These are phyloP conservation scores for Fraxinus americana DNA, from an alignment of 257 asterid species.

Conservation along the genomic window DNA sequence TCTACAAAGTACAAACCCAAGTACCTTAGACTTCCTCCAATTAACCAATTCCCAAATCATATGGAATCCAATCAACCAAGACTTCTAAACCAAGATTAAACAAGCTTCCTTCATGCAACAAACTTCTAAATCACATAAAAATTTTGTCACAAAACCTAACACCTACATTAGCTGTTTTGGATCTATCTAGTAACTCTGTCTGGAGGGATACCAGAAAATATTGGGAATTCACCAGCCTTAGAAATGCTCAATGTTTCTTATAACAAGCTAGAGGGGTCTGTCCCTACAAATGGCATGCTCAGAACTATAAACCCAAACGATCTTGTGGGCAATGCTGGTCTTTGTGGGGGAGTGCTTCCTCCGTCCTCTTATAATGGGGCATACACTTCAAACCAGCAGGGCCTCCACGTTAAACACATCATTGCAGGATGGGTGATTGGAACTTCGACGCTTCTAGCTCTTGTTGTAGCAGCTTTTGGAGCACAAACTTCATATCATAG, in stretches of 20 bases:
- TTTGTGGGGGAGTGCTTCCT: slow-evolving; percentile 66
- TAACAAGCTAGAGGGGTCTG: slow-evolving; percentile 56
- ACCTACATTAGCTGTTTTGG: slow-evolving; percentile 59
- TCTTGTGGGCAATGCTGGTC: slow-evolving; percentile 56
- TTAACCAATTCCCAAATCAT: too few relatives aligned
- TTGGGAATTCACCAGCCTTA: slow-evolving; percentile 70
- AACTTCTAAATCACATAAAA: too few relatives aligned
- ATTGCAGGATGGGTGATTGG: slow-evolving; percentile 60
- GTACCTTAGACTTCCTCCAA: too few relatives aligned
- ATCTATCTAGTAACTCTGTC: slow-evolving; percentile 64
- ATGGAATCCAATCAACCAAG: too few relatives aligned
- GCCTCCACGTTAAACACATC: slow-evolving; percentile 47
- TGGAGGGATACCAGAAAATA: slow-evolving; percentile 65
- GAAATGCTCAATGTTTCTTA: slow-evolving; percentile 62
- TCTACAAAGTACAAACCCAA: too few relatives aligned
- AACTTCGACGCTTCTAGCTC: slow-evolving; percentile 44
- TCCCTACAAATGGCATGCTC: slow-evolving; percentile 66
- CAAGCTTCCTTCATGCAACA: too few relatives aligned
- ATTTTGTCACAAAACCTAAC: too few relatives aligned
- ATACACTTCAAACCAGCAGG: slow-evolving; percentile 32
- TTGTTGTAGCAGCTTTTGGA: slow-evolving; percentile 44
- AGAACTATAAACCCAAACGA: slow-evolving; percentile 64
- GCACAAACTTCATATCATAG: slow-evolving; percentile 43
- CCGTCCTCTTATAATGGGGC: slow-evolving; percentile 49
- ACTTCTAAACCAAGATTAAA: too few relatives aligned